phyloP scores from a whole-genome alignment of 2,329 filamentous ascomycete species.

The Xylariomycetidae sp. region DNA sequence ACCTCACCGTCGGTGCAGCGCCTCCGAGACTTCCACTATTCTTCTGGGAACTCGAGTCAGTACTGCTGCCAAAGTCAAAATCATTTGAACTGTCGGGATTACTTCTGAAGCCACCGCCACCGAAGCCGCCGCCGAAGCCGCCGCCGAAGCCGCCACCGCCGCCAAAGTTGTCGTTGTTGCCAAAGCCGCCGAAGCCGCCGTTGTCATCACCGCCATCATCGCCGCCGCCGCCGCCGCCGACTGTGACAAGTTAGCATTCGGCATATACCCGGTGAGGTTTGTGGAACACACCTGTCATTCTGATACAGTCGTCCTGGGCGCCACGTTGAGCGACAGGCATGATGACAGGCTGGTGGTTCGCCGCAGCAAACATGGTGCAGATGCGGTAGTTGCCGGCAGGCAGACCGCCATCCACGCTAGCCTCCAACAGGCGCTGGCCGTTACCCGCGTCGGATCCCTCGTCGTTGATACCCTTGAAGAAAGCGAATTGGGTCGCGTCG shows the following conservation, averaged over 20 bases:
- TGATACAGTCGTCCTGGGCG: conserved; percentile 59
- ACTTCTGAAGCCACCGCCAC: not conserved
- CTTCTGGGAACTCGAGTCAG: not conserved
- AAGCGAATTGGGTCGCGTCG: conserved; percentile 48
- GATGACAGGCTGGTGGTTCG: conserved; percentile 60
- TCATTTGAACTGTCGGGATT: no score
- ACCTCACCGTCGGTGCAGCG: no score
- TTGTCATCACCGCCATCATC: conserved; percentile 16
- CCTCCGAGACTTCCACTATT: no score
- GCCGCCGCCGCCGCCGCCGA: conserved; percentile 14
- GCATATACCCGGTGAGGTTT: conserved; percentile 6
- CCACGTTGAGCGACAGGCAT: conserved; percentile 64
- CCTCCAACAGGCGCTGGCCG: conserved; percentile 45
- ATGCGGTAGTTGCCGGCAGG: conserved; percentile 58
- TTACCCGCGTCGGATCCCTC: conserved; percentile 53
- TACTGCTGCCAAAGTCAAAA: not conserved
- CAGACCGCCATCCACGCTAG: conserved; percentile 51
- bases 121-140: not conserved
- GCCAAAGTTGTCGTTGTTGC: conserved; percentile 9
- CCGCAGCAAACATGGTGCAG: conserved; percentile 57
- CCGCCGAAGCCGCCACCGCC: not conserved
- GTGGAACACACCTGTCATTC: conserved; percentile 43
- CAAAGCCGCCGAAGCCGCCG: conserved; percentile 15
- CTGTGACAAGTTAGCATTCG: conserved; percentile 7
- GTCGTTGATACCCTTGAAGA: conserved; percentile 64